Evolutionary conservation across 495 filamentous ascomycete species (phyloP), one percentile per base, ranked within the genome.

Genomic region (Apodospora peruviana): DNA sequence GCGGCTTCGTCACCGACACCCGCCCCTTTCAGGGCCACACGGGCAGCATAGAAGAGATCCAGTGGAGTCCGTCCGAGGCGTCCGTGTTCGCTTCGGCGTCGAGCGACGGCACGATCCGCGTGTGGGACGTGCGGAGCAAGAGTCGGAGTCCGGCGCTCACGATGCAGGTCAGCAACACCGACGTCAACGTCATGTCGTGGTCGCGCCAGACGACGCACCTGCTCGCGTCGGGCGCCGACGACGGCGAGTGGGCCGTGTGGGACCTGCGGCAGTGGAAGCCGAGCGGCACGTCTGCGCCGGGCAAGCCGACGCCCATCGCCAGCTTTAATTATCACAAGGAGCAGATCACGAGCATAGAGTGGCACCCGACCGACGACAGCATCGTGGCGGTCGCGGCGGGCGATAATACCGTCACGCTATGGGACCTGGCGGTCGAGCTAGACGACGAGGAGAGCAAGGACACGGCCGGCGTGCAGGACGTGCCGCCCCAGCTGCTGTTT

Each of bases 111-210:
- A 94, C 88, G 2, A 86, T 98, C 53, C 90, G 91, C 60, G 83
- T 98, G 27, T 98, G 91, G 87, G 93, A 98, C 62, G 82, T 91
- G 38, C 85, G 93, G 27, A 88, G 86, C 51, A 95, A 95, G 73
- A 86, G 83, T 50, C 82, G 86, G 53, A 86, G 83, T 57, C 85
- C 90, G 8, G 89, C 87, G 11, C 78, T 98, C 21, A 89, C 84
- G 40, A 87, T 98, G 42, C 80, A 87, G 54, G 81, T 93, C 57
- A 91, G 86, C 63, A 73, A 79, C 35, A 82, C 82, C 17, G 93
- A 98, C 53, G 88, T 96, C 50, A 98, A 98, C 58, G 93, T 98
- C 24, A 86, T 96, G 70, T 90, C 84, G 48, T 98, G 93, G 93
- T 91, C 87, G 21, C 78, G 80, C 34, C 81, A 88, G 61, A 94